Evolutionary conservation across 768 basidiomycete genomes (phyloP).

Genomic region (Mycena albidolilacea): DNA sequence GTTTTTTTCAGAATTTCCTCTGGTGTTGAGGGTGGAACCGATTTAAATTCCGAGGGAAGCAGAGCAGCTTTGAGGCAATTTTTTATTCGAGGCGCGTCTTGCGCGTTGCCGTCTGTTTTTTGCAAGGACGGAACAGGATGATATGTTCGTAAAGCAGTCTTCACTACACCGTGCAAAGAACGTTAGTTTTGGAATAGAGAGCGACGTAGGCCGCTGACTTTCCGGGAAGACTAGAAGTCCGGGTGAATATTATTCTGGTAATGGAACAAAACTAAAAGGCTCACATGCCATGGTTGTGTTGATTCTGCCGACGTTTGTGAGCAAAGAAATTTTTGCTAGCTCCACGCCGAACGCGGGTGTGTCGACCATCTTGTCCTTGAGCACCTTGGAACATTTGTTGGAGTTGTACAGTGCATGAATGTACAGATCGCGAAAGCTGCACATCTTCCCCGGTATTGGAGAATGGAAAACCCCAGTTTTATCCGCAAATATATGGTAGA

Average conservation of each 20-base stretch:
- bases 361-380: slow-evolving; percentile 91
- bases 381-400: slow-evolving; percentile 87
- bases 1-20: slow-evolving; percentile 79
- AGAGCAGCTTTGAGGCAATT: slow-evolving; percentile 89
- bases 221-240: slow-evolving; percentile 83
- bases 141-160: slow-evolving; percentile 90
- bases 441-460: slow-evolving; percentile 63
- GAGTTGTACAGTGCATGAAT: slow-evolving; percentile 86
- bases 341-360: slow-evolving; percentile 84
- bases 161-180: slow-evolving; percentile 58
- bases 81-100: slow-evolving; percentile 94
- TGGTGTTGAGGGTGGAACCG: slow-evolving; percentile 78
- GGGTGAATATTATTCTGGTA: slow-evolving; percentile 35
- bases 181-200: not conserved
- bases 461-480: slow-evolving; percentile 78
- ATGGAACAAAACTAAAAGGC: slow-evolving; percentile 23
- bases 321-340: slow-evolving; percentile 85
- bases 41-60: slow-evolving; percentile 77
- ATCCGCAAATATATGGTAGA: slow-evolving; percentile 85
- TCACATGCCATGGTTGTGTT: slow-evolving; percentile 93
- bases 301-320: slow-evolving; percentile 92
- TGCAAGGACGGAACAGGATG: slow-evolving; percentile 93
- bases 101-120: slow-evolving; percentile 89
- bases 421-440: slow-evolving; percentile 89
- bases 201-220: slow-evolving; percentile 48